phyloP scores from a whole-genome alignment of 169 alveolate genomes.

The Plasmodium gaboni region DNA sequence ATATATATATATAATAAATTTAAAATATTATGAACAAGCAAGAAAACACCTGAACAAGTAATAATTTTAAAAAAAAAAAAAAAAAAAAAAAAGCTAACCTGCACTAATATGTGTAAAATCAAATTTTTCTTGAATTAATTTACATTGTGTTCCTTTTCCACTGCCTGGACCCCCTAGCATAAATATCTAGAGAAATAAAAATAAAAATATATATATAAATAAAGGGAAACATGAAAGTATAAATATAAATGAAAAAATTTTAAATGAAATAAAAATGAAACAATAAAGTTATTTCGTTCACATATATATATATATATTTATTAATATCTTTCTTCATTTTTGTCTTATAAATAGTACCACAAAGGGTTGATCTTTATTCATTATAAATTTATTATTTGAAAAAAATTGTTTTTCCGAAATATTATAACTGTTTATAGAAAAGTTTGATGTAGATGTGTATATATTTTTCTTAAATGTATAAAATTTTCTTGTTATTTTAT shows the following conservation, averaged over 20 bases:
- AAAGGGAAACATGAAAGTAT: too few relatives aligned
- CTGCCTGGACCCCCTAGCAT: constrained; percentile 91
- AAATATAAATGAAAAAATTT: too few relatives aligned
- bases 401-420: constrained; percentile 27
- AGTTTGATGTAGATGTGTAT: neutral
- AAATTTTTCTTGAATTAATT: constrained; percentile 79
- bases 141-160: constrained; percentile 91
- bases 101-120: constrained; percentile 93
- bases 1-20: neutral
- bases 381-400: constrained; percentile 36
- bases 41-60: neutral
- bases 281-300: neutral
- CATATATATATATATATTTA: neutral
- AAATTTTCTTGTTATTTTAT: constrained; percentile 14
- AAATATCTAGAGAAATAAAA: constrained; percentile 74
- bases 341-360: constrained; percentile 36
- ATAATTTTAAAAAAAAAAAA: neutral
- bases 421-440: too few relatives aligned
- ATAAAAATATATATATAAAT: too few relatives aligned
- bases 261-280: neutral
- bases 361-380: constrained; percentile 63
- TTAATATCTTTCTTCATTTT: neutral
- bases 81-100: constrained; percentile 81
- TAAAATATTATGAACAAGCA: neutral
- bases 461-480: constrained; percentile 7